These are phyloP conservation scores for Phtheirospermum japonicum DNA, from an alignment of 257 asterid species.

Conservation along the genomic window DNA sequence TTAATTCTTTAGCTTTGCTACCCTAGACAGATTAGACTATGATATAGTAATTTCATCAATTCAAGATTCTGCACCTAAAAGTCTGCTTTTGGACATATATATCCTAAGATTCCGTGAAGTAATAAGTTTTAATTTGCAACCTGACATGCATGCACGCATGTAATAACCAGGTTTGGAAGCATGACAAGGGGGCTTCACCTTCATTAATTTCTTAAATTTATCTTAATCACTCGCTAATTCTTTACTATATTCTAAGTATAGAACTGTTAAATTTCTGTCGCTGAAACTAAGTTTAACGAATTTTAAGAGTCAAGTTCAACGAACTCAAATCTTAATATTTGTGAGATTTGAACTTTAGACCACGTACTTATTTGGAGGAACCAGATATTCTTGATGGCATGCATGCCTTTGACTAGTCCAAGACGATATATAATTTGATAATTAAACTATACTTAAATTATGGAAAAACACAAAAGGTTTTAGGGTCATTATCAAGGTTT, in stretches of 20 bases:
- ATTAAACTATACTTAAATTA: background rate
- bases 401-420: background rate
- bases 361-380: background rate
- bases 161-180: background rate
- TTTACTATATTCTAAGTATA: slow-evolving; percentile 1
- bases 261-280: slow-evolving; percentile 1
- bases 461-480: too few species aligned
- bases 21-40: too few species aligned
- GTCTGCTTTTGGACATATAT: background rate
- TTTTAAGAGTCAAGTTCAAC: slow-evolving; percentile 25
- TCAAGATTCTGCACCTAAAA: too few species aligned
- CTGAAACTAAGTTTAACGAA: slow-evolving; percentile 9
- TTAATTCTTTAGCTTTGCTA: too few species aligned
- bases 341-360: background rate
- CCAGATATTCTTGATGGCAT: background rate
- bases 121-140: too few species aligned
- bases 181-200: slow-evolving; percentile 20
- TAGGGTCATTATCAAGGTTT: too few species aligned
- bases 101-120: slow-evolving; percentile 19
- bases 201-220: background rate
- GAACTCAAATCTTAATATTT: slow-evolving; percentile 17
- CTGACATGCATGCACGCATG: slow-evolving; percentile 31
- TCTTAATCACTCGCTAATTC: slow-evolving; percentile 24
- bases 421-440: background rate
- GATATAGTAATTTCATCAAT: too few species aligned